Evolutionary conservation across 2,329 filamentous ascomycete genomes (phyloP), one percentile per base, ranked within the genome.

Genomic region (Coccinonectria pachysandricola): DNA sequence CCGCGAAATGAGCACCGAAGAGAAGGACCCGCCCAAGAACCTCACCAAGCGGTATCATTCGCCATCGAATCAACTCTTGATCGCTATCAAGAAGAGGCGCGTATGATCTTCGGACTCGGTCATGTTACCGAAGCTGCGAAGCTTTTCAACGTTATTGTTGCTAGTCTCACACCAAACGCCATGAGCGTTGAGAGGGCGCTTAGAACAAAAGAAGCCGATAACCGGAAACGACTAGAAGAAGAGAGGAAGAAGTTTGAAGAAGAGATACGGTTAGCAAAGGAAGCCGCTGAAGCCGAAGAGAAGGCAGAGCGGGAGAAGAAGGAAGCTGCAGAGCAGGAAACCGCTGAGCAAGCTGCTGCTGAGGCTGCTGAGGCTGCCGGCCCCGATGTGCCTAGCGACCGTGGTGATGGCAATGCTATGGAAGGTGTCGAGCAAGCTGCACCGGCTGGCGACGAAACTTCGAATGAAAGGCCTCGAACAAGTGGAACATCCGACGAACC

Each of bases 31-130:
- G 52, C 60, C 37, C 57, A 68, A 44, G 79, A 83, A 31, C 79
- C 79, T 8, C 64, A 72, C n/a, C 78, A 81, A 41, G 79, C 84
- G 8, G 77, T 87, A 14, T 63, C 75, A 3, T 96, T 96, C 51
- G 60, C 67, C 12, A 66, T 84, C 7, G 71, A 75, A 19, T 65
- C 72, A 7, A 96, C 91, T 1, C 63, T 69, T 29, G 67, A 70
- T 27, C 78, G 91, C 35, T 98, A 92, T 79, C 74, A 82, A 48
- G 85, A 95, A 48, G 92, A 96, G 53, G 79, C 86, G 7, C 77
- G 79, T 37, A 76, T 98, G 52, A 67, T 96, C 1, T 96, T 91
- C 53, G 81, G 82, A 14, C 57, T 64, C 12, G 65, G 59, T 24
- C 70, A 78, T 24, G 30, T 35, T 27, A 50, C 71, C 4, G 86